A percentile compares a stretch with the other conserved stretches of the same genome.
Conservation (phyloP, 352 stramenopile genomes). For the Plasmopara muralis region DNA sequence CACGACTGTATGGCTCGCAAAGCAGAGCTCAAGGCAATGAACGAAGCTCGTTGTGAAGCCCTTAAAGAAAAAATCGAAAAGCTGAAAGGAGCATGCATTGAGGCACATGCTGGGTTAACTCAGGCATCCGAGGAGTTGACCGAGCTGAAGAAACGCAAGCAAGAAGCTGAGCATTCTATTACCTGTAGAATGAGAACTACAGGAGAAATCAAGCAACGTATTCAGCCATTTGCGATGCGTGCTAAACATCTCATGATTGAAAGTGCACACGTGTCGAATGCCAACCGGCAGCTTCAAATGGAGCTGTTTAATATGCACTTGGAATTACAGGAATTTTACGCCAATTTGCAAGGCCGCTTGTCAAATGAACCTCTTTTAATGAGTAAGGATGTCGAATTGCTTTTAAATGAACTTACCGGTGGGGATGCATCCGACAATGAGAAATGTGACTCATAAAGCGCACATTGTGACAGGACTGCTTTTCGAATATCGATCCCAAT, state of each 20-base stretch:
- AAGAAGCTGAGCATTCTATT: slow-evolving; percentile 26
- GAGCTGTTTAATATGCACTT: slow-evolving; percentile 36
- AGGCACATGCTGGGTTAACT: slow-evolving; percentile 33
- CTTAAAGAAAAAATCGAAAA: slow-evolving; percentile 46
- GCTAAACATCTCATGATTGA: slow-evolving; percentile 50
- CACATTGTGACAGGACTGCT: no score
- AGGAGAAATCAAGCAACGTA: slow-evolving; percentile 39
- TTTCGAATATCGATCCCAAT: no score
- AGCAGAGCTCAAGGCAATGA: slow-evolving; percentile 31
- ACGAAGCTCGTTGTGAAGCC: slow-evolving; percentile 32
- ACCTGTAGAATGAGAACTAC: slow-evolving; percentile 15
- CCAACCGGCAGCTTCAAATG: slow-evolving; percentile 47
- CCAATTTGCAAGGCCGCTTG: slow-evolving; percentile 33
- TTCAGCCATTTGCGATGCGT: slow-evolving; percentile 57
- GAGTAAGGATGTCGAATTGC: slow-evolving; percentile 34
- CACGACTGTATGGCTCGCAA: slow-evolving; percentile 52
- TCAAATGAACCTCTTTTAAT: slow-evolving; percentile 50
- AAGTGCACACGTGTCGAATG: slow-evolving; percentile 38
- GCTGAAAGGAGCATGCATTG: slow-evolving; percentile 38
- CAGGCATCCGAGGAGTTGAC: slow-evolving; percentile 30
- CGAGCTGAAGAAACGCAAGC: slow-evolving; percentile 31
- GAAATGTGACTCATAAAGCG: no score
- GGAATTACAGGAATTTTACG: slow-evolving; percentile 37
- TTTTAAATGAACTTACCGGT: slow-evolving; percentile 22
- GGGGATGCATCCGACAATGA: slow-evolving; percentile 9